Percentiles rank a stretch among this genome's conserved stretches.
These are phyloP conservation scores for Triticum monococcum DNA, from an alignment of 176 grass and related monocot species.

Conservation along the genomic window DNA sequence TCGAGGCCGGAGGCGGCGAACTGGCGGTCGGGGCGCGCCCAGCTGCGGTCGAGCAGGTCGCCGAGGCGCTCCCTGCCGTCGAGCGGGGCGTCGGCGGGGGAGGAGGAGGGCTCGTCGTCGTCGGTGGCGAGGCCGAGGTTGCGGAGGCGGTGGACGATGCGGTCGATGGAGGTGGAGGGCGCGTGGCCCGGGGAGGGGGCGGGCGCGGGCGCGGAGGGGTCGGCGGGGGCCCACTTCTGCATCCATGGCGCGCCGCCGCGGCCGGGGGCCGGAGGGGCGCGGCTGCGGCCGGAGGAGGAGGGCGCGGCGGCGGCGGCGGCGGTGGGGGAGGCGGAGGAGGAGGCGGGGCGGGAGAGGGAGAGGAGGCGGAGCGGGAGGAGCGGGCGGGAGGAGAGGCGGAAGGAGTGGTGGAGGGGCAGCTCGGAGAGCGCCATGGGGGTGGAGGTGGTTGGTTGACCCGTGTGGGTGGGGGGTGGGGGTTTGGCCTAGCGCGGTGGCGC, in stretches of 20 bases:
- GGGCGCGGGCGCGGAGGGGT: slow-evolving; percentile 29
- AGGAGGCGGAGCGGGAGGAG: slow-evolving; percentile 29
- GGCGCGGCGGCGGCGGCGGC: slow-evolving; percentile 18
- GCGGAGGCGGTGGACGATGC: slow-evolving; percentile 90
- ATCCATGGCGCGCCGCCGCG: slow-evolving; percentile 57
- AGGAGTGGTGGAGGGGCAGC: slow-evolving; percentile 65
- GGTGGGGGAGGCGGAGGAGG: slow-evolving; percentile 12
- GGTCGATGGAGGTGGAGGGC: slow-evolving; percentile 63
- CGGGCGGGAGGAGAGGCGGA: slow-evolving; percentile 50
- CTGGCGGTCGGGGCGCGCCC: slow-evolving; percentile 66
- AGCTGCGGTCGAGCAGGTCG: slow-evolving; percentile 82
- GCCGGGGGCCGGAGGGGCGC: slow-evolving; percentile 25
- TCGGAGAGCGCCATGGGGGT: slow-evolving; percentile 66
- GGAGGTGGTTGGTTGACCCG: not conserved
- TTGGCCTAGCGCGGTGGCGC: slow-evolving; percentile 42
- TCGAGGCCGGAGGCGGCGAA: slow-evolving; percentile 32
- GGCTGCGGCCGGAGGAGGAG: slow-evolving; percentile 29
- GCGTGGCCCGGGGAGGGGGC: slow-evolving; percentile 7
- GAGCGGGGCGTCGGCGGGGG: slow-evolving; percentile 18
- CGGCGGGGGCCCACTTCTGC: slow-evolving; percentile 58
- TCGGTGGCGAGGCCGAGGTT: slow-evolving; percentile 70
- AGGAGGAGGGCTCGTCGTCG: slow-evolving; percentile 51
- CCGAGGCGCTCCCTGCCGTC: slow-evolving; percentile 65
- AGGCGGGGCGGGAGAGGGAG: slow-evolving; percentile 35
- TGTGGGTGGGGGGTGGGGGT: not conserved